Evolutionary conservation across 495 filamentous ascomycete genomes (phyloP), one percentile per base, ranked within the genome.

Genomic region (Alectoria sarmentosa): DNA sequence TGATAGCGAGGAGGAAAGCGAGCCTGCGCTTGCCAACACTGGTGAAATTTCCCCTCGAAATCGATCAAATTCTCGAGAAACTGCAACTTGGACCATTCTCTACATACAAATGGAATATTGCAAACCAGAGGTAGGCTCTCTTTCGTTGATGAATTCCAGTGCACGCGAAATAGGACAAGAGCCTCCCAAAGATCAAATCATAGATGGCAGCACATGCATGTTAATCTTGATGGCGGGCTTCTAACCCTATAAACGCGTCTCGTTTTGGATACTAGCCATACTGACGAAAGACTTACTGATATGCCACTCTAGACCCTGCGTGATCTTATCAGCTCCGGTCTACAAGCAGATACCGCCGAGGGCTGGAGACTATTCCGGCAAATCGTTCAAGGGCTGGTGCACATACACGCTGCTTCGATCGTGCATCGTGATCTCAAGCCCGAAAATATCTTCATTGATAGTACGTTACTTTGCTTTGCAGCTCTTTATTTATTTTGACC

Each of bases 51-150:
- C 9, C 28, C 23, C 38, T 0, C 37, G 28, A 10, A 37, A 36
- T 36, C 28, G 17, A 17, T 55, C 30, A 55, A 30, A 3, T 55
- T 55, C 52, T 37, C 59, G 14, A 26, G 75, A 48, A 77, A 79
- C 21, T 72, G 78, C 62, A 69, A 71, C 26, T 60, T 79, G 37
- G 75, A 80, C 83, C 11, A 85, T 84, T 1, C 81, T 93, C 1
- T 93, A 92, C 71, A 93, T 93, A 65, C 88, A 90, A 66, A 98
- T 98, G 94, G 93, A 98, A 70, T 96, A 96, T 71, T 98, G 95
- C 72, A 94, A 97, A 73, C 92, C 90, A 69, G 86, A 91, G 72
- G 88, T 90, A 77, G 75, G 83, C 77, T 60, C 15, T 15, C 26
- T 55, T 42, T 42, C 61, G 55, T 21, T 34, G 23, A 19, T 7